Evolutionary conservation across 345 rosid species (phyloP), one percentile per base, ranked within the genome.

Genomic region (Salix caprea): DNA sequence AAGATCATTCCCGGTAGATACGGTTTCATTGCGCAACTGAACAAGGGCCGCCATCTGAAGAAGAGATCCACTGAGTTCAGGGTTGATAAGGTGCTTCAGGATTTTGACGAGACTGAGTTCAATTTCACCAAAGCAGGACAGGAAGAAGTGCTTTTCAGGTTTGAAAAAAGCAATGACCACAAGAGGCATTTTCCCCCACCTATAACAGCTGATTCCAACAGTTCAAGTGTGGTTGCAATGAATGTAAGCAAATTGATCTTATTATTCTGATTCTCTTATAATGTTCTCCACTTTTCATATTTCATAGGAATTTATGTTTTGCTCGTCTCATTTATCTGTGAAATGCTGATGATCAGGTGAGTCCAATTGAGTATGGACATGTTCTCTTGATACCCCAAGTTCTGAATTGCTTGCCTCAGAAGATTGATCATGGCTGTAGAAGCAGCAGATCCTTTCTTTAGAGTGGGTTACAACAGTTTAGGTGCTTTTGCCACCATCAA

Each of bases 401-500:
- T 73, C 85, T 91, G 24, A 94, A 93, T 68, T 91, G 96, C 87
- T 82, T 93, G 83, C 99, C 99, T 23, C 99, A 95, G 86, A 91
- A 90, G 90, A 93, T 95, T 52, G 98, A 96, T 81, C 92, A 74
- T 93, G 98, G 94, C 97, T 1, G 79, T 58, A 72, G 98, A 96
- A 81, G 97, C 92, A 24, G 90, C 85, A 62, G 91, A 88, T 84
- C 97, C 92, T 0, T 84, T 86, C 84, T 93, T 93, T 80, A 87
- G 99, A 9, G 75, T 96, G 77, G 99, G 99, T 64, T 93, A 96
- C 89, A 96, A 96, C 78, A 96, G 98, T 84, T 87, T 96, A 84
- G 97, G 98, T 61, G 97, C 97, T 68, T 96, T 96, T 87, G 98
- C 97, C 34, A 96, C 99, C 67, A 89, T 93, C 83, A 96, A 96